Conservation (phyloP, 2,329 filamentous ascomycete species). For the Trichoderma sp. region DNA sequence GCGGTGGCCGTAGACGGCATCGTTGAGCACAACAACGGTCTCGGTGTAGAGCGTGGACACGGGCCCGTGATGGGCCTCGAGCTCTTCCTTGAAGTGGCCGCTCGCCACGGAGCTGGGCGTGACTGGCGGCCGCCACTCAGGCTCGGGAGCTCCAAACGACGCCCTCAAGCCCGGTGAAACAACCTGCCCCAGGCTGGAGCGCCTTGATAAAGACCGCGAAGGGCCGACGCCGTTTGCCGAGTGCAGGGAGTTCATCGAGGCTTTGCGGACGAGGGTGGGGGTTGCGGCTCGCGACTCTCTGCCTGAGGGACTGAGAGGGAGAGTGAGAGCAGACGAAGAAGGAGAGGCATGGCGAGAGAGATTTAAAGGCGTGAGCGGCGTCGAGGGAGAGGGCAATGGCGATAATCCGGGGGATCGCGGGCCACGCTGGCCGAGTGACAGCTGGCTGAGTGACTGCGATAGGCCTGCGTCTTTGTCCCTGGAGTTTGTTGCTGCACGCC, state of each 20-base stretch:
- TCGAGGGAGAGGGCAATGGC: conserved; percentile 26
- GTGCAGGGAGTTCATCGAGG: conserved; percentile 59
- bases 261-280: conserved; percentile 55
- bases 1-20: conserved; percentile 92
- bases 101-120: conserved; percentile 62
- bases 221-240: conserved; percentile 47
- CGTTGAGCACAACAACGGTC: conserved; percentile 84
- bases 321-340: conserved; percentile 41
- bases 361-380: conserved; percentile 37
- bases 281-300: conserved; percentile 50
- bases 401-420: conserved; percentile 33
- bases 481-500: conserved; percentile 35
- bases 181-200: conserved; percentile 50
- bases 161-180: conserved; percentile 47
- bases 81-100: conserved; percentile 68
- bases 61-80: conserved; percentile 60
- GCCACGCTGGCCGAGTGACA: conserved; percentile 42
- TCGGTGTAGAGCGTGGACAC: conserved; percentile 49
- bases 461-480: conserved; percentile 38
- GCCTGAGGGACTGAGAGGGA: conserved; percentile 46
- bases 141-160: conserved; percentile 33
- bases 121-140: conserved; percentile 40
- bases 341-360: conserved; percentile 42
- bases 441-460: conserved; percentile 46
- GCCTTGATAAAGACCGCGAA: conserved; percentile 45